phyloP scores from a whole-genome alignment of 2,329 filamentous ascomycete genomes.

The Ramularia collo-cygni region DNA sequence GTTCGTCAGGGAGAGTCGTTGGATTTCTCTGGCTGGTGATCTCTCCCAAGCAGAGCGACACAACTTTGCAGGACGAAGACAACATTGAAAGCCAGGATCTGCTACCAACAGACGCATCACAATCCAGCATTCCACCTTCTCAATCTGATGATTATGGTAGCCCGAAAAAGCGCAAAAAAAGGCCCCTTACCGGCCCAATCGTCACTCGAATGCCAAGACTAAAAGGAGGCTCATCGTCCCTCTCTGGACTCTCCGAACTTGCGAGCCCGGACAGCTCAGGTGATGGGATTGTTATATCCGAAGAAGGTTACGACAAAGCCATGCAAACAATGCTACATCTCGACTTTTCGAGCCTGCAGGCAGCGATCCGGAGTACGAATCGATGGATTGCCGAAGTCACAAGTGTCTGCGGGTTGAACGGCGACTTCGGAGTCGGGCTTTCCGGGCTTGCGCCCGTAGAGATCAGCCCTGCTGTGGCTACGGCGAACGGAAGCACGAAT shows the following conservation, averaged over 20 bases:
- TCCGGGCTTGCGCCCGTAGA: slow-evolving; percentile 15
- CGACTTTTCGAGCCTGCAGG: slow-evolving; percentile 61
- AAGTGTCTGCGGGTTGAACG: slow-evolving; percentile 15
- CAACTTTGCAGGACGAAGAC: too few relatives aligned
- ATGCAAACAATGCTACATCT: slow-evolving; percentile 60
- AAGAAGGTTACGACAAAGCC: slow-evolving; percentile 39
- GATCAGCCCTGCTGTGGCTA: not conserved
- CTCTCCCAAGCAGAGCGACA: slow-evolving; percentile 39
- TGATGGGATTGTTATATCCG: slow-evolving; percentile 20
- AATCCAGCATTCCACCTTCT: slow-evolving; percentile 2
- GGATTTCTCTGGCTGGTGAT: slow-evolving; percentile 94
- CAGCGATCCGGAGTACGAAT: slow-evolving; percentile 57
- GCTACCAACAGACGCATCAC: not conserved
- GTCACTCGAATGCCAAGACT: slow-evolving; percentile 52
- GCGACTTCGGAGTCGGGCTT: slow-evolving; percentile 18
- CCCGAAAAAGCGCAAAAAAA: slow-evolving; percentile 35
- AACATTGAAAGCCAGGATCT: slow-evolving; percentile 18
- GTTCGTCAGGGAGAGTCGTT: slow-evolving; percentile 82
- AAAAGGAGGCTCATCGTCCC: slow-evolving; percentile 23
- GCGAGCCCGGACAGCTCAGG: not conserved
- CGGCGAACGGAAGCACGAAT: slow-evolving; percentile 3
- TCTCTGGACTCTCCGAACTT: slow-evolving; percentile 18
- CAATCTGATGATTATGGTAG: slow-evolving; percentile 3
- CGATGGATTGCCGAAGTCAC: slow-evolving; percentile 65
- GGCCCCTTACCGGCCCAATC: slow-evolving; percentile 52